These are phyloP conservation scores for Claviceps sp. DNA, from an alignment of 2,329 filamentous ascomycete species.

Conservation along the genomic window DNA sequence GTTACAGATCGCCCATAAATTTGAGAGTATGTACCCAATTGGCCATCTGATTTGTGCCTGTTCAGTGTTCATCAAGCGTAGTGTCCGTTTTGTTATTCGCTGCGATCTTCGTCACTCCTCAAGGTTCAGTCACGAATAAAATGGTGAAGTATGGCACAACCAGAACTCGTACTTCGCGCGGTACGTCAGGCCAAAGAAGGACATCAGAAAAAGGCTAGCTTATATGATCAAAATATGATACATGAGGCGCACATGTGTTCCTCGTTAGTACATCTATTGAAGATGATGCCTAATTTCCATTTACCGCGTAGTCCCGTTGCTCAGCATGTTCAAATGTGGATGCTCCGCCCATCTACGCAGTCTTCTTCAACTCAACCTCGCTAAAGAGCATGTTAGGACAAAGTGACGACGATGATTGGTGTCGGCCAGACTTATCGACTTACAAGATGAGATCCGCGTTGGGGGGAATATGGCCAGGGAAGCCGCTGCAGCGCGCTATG, in stretches of 20 bases:
- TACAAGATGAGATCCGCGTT: constrained; percentile 4
- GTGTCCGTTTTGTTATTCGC: too few relatives aligned
- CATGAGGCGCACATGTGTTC: background rate
- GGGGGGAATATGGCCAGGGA: constrained; percentile 60
- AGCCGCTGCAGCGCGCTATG: constrained; percentile 43
- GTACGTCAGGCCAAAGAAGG: too few relatives aligned
- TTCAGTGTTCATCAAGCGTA: too few relatives aligned
- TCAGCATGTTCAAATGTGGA: background rate
- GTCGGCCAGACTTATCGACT: background rate
- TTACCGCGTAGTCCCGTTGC: background rate
- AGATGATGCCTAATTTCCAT: background rate
- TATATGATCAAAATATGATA: too few relatives aligned
- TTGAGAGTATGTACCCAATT: too few relatives aligned
- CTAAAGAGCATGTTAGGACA: constrained; percentile 2
- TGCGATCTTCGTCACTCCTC: too few relatives aligned
- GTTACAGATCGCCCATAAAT: too few relatives aligned
- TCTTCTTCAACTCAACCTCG: constrained; percentile 6
- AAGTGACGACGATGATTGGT: background rate
- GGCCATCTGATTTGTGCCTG: too few relatives aligned
- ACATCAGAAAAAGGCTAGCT: too few relatives aligned
- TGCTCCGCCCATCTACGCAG: background rate
- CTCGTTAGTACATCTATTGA: background rate
- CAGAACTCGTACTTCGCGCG: too few relatives aligned
- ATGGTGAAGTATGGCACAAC: too few relatives aligned
- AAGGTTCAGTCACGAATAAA: too few relatives aligned